phyloP scores from a whole-genome alignment of 2,329 filamentous ascomycete genomes.

The Teratosphaeria zuluensis region DNA sequence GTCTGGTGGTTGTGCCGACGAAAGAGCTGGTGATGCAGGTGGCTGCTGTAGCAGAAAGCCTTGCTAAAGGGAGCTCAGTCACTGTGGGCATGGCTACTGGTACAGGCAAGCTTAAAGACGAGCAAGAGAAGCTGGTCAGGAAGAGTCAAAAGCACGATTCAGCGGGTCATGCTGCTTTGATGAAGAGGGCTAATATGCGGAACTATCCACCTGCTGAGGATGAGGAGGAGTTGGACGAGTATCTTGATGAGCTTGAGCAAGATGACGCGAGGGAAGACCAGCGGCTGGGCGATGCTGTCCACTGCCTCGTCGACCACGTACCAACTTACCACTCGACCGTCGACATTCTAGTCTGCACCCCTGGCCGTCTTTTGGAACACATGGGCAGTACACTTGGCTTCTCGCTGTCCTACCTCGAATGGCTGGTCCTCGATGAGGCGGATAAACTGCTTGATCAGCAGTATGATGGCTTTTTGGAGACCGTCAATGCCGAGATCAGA shows the following conservation, averaged over 20 bases:
- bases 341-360: constrained; percentile 84
- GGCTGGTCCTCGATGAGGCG: constrained; percentile 89
- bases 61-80: constrained; percentile 53
- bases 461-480: constrained; percentile 21
- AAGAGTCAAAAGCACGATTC: constrained; percentile 54
- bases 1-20: constrained; percentile 80
- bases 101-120: constrained; percentile 60
- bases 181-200: constrained; percentile 29
- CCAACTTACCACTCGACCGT: constrained; percentile 60
- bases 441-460: constrained; percentile 77
- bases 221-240: constrained; percentile 24
- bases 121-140: constrained; percentile 54
- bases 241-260: constrained; percentile 11
- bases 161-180: constrained; percentile 41
- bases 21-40: constrained; percentile 67
- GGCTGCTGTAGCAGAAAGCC: constrained; percentile 63
- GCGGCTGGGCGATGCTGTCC: constrained; percentile 29
- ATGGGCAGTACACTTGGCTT: constrained; percentile 77
- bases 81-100: constrained; percentile 77
- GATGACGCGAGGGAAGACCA: constrained; percentile 14
- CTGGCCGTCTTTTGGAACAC: constrained; percentile 85
- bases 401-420: constrained; percentile 64
- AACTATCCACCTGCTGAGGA: constrained; percentile 28
- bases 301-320: constrained; percentile 51
- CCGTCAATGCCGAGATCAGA: constrained; percentile 15